phyloP scores from a whole-genome alignment of 495 filamentous ascomycete species.

The Xylaria palmicola region DNA sequence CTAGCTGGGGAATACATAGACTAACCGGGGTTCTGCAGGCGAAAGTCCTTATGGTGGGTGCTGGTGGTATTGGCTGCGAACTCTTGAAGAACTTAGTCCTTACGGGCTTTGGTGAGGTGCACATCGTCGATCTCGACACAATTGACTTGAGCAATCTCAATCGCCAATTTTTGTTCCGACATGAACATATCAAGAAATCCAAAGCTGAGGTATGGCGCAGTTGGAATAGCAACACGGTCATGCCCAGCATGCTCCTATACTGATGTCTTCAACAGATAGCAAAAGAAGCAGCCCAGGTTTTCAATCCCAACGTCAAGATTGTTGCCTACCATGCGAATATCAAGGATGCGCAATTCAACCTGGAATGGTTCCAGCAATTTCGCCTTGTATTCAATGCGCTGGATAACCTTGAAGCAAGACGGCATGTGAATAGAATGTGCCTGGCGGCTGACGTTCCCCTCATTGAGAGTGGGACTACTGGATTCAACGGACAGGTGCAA shows the following conservation, averaged over 20 bases:
- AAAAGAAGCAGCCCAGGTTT: slow-evolving; percentile 85
- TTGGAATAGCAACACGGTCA: not conserved
- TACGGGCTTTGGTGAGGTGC: slow-evolving; percentile 90
- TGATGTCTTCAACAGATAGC: slow-evolving; percentile 65
- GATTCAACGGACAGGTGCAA: slow-evolving; percentile 97
- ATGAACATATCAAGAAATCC: slow-evolving; percentile 96
- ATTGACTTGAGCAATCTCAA: slow-evolving; percentile 98
- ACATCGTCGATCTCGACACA: slow-evolving; percentile 96
- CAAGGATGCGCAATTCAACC: slow-evolving; percentile 86
- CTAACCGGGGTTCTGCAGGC: slow-evolving; percentile 57
- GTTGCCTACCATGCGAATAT: slow-evolving; percentile 94
- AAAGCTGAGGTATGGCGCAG: slow-evolving; percentile 79
- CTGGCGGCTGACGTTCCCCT: slow-evolving; percentile 85
- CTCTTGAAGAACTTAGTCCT: slow-evolving; percentile 95
- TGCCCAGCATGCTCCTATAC: slow-evolving; percentile 5
- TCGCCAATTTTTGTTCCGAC: slow-evolving; percentile 94
- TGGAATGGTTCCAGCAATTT: slow-evolving; percentile 86
- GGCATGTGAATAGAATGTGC: slow-evolving; percentile 98
- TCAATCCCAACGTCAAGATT: slow-evolving; percentile 87
- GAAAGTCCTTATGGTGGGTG: slow-evolving; percentile 89
- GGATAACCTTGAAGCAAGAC: slow-evolving; percentile 90
- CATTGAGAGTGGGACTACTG: slow-evolving; percentile 95
- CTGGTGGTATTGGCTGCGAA: slow-evolving; percentile 96
- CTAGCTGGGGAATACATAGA: not conserved
- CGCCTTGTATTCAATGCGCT: slow-evolving; percentile 92